These are phyloP conservation scores for Pseudevernia furfuracea DNA, from an alignment of 495 filamentous ascomycete genomes.

Conservation along the genomic window DNA sequence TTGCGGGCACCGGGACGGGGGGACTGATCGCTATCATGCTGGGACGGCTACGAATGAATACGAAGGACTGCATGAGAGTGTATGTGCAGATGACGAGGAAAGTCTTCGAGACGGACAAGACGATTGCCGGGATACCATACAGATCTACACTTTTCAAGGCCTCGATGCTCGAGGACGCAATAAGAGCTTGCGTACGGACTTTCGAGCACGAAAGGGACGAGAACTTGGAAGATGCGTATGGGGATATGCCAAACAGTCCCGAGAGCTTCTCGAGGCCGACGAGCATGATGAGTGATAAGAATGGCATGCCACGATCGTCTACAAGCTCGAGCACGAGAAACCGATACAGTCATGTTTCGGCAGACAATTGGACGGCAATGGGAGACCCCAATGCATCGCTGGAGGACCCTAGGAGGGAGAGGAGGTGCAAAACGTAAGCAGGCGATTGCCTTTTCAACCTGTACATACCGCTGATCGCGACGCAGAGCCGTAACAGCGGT, in stretches of 20 bases:
- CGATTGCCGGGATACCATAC: conserved; percentile 87
- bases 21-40: conserved; percentile 96
- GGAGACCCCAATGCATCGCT: conserved; percentile 51
- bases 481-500: conserved; percentile 80
- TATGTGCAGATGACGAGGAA: conserved; percentile 89
- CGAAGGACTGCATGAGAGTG: conserved; percentile 92
- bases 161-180: conserved; percentile 88
- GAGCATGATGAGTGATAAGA: conserved; percentile 28
- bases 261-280: conserved; percentile 19
- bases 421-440: conserved; percentile 79
- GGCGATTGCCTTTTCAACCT: background rate
- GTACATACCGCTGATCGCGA: conserved; percentile 27
- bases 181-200: conserved; percentile 78
- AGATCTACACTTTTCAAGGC: conserved; percentile 93
- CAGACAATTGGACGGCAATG: conserved; percentile 36
- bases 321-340: conserved; percentile 32
- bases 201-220: conserved; percentile 77
- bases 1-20: conserved; percentile 88
- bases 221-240: conserved; percentile 29
- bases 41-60: conserved; percentile 78
- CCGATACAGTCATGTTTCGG: conserved; percentile 32
- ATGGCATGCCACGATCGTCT: conserved; percentile 18
- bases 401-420: conserved; percentile 40
- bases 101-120: conserved; percentile 98
- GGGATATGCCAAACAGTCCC: conserved; percentile 32